Base-by-base conservation (phyloP, 208 protist species). In the Leishmania tarentolae region DNA sequence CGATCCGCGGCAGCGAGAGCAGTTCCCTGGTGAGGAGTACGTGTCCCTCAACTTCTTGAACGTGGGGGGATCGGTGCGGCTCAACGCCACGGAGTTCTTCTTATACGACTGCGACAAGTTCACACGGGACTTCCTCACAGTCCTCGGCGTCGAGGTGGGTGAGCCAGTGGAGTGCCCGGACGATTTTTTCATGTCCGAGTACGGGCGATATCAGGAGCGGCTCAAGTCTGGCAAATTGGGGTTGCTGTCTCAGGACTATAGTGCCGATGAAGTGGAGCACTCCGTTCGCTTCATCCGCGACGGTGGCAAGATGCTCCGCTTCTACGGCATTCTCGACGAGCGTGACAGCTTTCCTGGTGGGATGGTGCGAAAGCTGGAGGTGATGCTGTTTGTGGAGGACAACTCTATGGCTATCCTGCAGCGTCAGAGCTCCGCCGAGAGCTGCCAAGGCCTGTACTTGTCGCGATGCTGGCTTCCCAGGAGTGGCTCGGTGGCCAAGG, bases 341-440 rank as follows among this genome's bases (percentile, higher is more conserved):
- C 92, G 94, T 24, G 76, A 81, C 52, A 86, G 71, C 50, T 61
- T 88, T 31, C 66, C 80, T 40, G 88, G 85, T 24, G 90, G 98
- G 68, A 92, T 97, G 40, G 81, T 97, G 56, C 92, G 98, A 35
- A 87, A 93, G 56, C 91, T 99, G 63, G 93, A 98, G 59, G 73
- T 99, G 47, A 83, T 99, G 68, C 96, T 98, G 88, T 99, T 96
- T 86, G 92, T 99, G 1, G 90, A 98, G 74, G 98, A 99, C 88
- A 94, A 97, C 84, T 99, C 95, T n/a, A 91, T 99, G 57, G 96
- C 98, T 79, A 91, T 99, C 21, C 76, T 98, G 74, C 98, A 99
- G 94, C 90, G 89, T 42, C 87, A 88, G 70, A 95, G 82, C 68
- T 95, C 97, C 3, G 85, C 94, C 47, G 98, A 99, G 80, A 91